Conservation (phyloP, 768 basidiomycete genomes). For the Termitomyces sp. region DNA sequence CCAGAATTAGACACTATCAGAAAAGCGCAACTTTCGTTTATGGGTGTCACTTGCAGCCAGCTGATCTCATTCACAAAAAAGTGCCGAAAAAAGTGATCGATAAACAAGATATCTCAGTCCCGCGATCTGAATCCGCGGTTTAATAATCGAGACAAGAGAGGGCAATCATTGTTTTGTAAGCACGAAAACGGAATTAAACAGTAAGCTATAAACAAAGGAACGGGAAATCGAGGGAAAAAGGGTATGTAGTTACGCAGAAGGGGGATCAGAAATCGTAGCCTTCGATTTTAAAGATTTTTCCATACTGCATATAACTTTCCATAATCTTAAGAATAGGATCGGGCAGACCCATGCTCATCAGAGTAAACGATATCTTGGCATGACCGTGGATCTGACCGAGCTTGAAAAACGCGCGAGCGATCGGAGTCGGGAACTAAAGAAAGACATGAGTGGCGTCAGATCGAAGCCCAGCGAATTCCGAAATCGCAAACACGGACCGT, state of each 20-base stretch:
- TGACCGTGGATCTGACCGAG: conserved; percentile 90
- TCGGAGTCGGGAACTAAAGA: conserved; percentile 81
- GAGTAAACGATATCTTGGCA: conserved; percentile 88
- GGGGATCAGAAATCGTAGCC: conserved; percentile 64
- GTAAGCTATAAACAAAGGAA: neutral
- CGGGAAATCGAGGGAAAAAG: neutral
- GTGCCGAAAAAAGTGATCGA: neutral
- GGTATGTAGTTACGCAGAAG: conserved; percentile 1
- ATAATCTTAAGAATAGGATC: conserved; percentile 88
- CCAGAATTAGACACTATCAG: neutral
- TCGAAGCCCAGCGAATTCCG: neutral
- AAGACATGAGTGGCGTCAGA: conserved; percentile 3
- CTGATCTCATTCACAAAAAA: neutral
- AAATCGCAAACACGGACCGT: conserved; percentile 45
- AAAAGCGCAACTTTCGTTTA: neutral
- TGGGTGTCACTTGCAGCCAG: neutral
- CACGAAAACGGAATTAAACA: neutral
- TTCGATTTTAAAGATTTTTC: conserved; percentile 82
- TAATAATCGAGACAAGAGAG: neutral
- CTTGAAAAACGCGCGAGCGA: conserved; percentile 89
- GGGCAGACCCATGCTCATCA: conserved; percentile 92
- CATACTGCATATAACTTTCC: conserved; percentile 88
- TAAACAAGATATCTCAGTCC: neutral
- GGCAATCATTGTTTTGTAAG: neutral
- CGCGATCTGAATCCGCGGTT: neutral